A percentile compares a stretch with the other conserved stretches of the same genome.
Conservation (phyloP, 2,329 filamentous ascomycete species). For the Coleophoma cylindrospora region DNA sequence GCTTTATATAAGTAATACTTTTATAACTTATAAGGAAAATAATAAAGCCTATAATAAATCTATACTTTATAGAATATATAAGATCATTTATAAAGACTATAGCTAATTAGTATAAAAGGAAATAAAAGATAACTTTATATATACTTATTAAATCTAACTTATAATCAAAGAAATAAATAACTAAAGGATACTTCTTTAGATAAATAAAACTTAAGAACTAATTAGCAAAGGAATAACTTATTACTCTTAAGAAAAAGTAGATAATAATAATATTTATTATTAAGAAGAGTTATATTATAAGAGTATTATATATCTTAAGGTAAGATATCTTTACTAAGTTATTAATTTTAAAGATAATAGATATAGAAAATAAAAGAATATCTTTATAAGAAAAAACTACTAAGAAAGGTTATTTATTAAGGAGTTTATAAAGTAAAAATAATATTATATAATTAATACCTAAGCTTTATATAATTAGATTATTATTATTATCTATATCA, state of each 20-base stretch:
- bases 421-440: neutral
- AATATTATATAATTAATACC: neutral
- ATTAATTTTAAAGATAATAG: too few species aligned
- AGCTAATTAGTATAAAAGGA: neutral
- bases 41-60: neutral
- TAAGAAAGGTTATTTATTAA: neutral
- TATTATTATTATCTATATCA: neutral
- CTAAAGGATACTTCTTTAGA: neutral
- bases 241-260: neutral
- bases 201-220: neutral
- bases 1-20: too few species aligned
- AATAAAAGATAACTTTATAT: neutral
- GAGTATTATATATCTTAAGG: neutral
- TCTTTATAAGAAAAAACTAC: neutral
- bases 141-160: too few species aligned
- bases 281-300: neutral
- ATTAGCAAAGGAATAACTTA: neutral
- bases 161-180: neutral
- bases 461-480: neutral
- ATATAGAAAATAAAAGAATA: neutral
- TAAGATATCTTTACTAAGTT: neutral
- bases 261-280: too few species aligned
- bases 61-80: too few species aligned
- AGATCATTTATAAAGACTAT: neutral
- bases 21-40: neutral